phyloP scores from a whole-genome alignment of 106 monocot species.

The Vanilla planifolia region DNA sequence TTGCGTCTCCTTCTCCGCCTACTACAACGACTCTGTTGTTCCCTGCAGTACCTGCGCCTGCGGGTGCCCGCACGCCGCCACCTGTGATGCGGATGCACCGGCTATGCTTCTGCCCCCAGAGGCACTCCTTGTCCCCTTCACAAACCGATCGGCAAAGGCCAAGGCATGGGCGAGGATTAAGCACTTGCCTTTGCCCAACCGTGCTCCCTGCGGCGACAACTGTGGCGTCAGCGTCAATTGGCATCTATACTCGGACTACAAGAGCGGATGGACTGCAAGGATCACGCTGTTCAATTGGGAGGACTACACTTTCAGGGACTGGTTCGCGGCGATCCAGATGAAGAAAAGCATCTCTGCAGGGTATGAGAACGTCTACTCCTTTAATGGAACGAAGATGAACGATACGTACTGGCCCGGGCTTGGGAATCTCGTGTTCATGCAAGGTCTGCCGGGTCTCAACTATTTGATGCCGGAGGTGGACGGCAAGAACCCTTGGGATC shows the following conservation, averaged over 20 bases:
- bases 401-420: slow-evolving; percentile 16
- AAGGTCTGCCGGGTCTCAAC: slow-evolving; percentile 45
- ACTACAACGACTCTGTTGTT: slow-evolving; percentile 87
- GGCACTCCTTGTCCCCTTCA: slow-evolving; percentile 64
- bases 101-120: slow-evolving; percentile 63
- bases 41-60: slow-evolving; percentile 92
- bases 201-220: slow-evolving; percentile 37
- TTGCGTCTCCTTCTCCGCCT: slow-evolving; percentile 96
- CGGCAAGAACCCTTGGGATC: slow-evolving; percentile 19
- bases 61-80: slow-evolving; percentile 40
- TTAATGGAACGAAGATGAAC: slow-evolving; percentile 69
- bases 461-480: slow-evolving; percentile 45
- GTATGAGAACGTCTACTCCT: slow-evolving; percentile 35
- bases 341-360: slow-evolving; percentile 15
- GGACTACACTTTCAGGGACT: slow-evolving; percentile 57
- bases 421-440: slow-evolving; percentile 49
- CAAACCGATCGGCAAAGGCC: slow-evolving; percentile 58
- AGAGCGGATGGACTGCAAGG: slow-evolving; percentile 56
- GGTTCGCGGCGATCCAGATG: slow-evolving; percentile 53
- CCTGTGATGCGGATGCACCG: slow-evolving; percentile 50
- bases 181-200: slow-evolving; percentile 30
- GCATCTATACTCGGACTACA: slow-evolving; percentile 55
- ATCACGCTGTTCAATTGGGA: slow-evolving; percentile 82
- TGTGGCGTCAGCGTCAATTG: slow-evolving; percentile 83
- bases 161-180: slow-evolving; percentile 67